Evolutionary conservation across 1,139 yeast species (phyloP).

Genomic region (Blastobotrys ciferrii): DNA sequence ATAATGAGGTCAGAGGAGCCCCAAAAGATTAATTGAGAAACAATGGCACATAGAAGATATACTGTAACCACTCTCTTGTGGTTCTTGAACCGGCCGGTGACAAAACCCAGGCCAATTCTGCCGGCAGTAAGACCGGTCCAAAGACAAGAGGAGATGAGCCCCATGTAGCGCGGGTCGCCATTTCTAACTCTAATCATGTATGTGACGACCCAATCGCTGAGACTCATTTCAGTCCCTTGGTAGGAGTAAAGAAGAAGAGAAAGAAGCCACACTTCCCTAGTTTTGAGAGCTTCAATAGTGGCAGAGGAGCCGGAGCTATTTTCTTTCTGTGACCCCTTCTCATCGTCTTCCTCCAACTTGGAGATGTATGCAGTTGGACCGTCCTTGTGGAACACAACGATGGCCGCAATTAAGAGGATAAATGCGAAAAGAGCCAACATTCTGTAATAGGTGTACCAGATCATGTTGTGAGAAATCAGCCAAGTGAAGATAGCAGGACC

Average conservation of each 20-base stretch:
- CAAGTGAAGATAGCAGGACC: conserved; percentile 57
- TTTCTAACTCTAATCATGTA: conserved; percentile 55
- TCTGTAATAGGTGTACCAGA: conserved; percentile 54
- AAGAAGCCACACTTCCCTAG: conserved; percentile 47
- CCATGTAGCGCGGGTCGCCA: conserved; percentile 47
- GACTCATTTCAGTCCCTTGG: conserved; percentile 66
- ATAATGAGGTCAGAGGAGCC: conserved; percentile 15
- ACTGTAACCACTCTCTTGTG: conserved; percentile 25
- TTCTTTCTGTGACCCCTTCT: neutral
- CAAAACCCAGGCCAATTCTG: conserved; percentile 45
- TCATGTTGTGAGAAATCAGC: conserved; percentile 45
- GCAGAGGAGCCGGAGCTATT: conserved; percentile 14
- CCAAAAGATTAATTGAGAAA: conserved; percentile 28
- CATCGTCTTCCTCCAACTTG: conserved; percentile 9
- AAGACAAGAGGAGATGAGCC: conserved; percentile 65
- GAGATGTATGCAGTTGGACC: conserved; percentile 18
- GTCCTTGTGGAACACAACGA: conserved; percentile 21
- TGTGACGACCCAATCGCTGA: conserved; percentile 71
- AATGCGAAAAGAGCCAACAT: conserved; percentile 37
- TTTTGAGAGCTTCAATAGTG: conserved; percentile 16
- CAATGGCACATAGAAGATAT: conserved; percentile 27
- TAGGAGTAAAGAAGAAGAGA: conserved; percentile 57
- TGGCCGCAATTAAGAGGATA: conserved; percentile 8
- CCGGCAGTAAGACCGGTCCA: conserved; percentile 73
- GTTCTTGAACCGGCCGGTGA: conserved; percentile 31